Evolutionary conservation across 2,329 filamentous ascomycete species (phyloP), one percentile per base, ranked within the genome.

Genomic region (Corynespora cassiicola): DNA sequence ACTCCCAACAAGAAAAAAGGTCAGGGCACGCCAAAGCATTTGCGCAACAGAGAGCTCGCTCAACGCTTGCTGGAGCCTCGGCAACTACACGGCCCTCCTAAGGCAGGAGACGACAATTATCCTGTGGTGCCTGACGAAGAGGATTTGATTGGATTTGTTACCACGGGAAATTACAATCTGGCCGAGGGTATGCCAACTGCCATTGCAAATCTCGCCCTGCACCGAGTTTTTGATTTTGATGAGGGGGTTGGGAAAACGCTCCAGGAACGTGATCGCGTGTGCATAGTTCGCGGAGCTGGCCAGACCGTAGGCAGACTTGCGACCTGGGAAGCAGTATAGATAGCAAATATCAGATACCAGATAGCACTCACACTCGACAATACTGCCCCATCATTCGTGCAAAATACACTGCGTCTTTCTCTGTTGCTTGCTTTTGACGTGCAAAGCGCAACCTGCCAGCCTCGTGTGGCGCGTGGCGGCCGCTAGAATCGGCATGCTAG

Each of bases 91-190:
- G 42, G 40, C 3, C 33, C 30, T 22, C 46, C 52, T 5, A 62
- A 62, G 28, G 57, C 59, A 8, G 62, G 58, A 25, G 52, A 59
- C 18, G 50, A 54, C n/a, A 63, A 69, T 0, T 82, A 88, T 52
- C 85, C 86, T 1, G 61, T 83, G 0, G 82, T 90, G n/a, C 92
- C 92, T 0, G 75, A 77, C 7, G 83, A 84, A 46, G 75, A 80
- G 15, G 88, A 96, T 63, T 75, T 97, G 9, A 81, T 97, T 33
- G 94, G 94, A 0, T 99, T 95, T 63, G 85, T 96, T 16, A 96
- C 90, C 2, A 87, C 86, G 1, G 94, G 92, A 0, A 86, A 88
- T 33, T 96, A 86, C 64, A 90, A 86, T 56, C 78, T 97, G 2
- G 80, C 82, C 2, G 82, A 87, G 49, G 94, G 92, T 0, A 80